Conservation (phyloP, 768 basidiomycete genomes). For the Cyathus striatus region DNA sequence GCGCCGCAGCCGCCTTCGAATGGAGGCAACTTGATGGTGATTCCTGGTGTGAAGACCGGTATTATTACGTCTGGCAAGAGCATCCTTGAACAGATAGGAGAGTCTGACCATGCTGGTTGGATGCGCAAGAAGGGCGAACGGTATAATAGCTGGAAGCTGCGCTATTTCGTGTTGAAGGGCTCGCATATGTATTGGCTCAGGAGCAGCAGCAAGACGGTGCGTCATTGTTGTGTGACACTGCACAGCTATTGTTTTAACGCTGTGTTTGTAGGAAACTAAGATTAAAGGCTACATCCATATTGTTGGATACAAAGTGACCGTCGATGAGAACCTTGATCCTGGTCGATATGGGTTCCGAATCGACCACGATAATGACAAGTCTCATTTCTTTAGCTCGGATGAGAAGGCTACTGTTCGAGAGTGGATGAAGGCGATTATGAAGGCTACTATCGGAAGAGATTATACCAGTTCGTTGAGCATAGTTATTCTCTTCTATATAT, state of each 20-base stretch:
- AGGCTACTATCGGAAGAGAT: conserved; percentile 93
- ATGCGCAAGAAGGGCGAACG: conserved; percentile 94
- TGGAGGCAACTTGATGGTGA: conserved; percentile 5
- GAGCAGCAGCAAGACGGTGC: conserved; percentile 58
- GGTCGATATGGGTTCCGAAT: conserved; percentile 95
- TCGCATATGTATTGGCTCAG: conserved; percentile 84
- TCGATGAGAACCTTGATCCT: conserved; percentile 88
- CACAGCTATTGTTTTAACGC: conserved; percentile 1
- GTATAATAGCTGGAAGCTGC: conserved; percentile 88
- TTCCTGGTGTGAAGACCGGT: conserved; percentile 5
- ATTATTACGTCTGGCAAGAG: conserved; percentile 56
- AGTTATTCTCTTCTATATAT: background rate
- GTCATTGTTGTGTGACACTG: conserved; percentile 21
- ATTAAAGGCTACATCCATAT: conserved; percentile 97
- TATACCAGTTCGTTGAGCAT: conserved; percentile 65
- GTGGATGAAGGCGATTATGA: conserved; percentile 99
- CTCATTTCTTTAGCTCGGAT: conserved; percentile 89
- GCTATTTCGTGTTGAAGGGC: conserved; percentile 93
- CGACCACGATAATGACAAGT: conserved; percentile 80
- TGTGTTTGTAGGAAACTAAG: conserved; percentile 66
- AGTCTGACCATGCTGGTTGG: conserved; percentile 87
- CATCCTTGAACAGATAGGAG: conserved; percentile 87
- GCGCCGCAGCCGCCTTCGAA: conserved; percentile 11
- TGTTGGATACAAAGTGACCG: conserved; percentile 85
- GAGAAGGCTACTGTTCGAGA: conserved; percentile 83